Evolutionary conservation across 768 basidiomycete genomes (phyloP), one percentile per base, ranked within the genome.

Genomic region (Podaxis pistillaris): DNA sequence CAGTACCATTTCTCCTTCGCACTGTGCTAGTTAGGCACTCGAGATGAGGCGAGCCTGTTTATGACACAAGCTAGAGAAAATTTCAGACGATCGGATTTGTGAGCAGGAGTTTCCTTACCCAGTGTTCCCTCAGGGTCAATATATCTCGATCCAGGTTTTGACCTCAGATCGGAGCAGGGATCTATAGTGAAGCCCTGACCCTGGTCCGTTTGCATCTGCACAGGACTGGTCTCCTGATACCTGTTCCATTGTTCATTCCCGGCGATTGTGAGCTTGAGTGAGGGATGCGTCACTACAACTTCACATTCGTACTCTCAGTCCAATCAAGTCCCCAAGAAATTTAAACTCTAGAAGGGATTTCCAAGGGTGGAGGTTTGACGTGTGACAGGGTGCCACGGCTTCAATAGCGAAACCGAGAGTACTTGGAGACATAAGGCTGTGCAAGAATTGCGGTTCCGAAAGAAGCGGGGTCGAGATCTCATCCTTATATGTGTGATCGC

Each of bases 371-470:
- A 19, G 13, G 37, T 24, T 49, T 46, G 54, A 49, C 53, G 22
- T 62, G 60, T 62, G 54, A 56, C 53, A 62, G 19, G 54, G 51
- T 52, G 49, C 47, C 36, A 59, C 49, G 47, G 53, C 53, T n/a
- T 24, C 58, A 50, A 38, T 59, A 59, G 26, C 46, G 36, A 59
- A 57, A 59, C 47, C 58, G 58, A 59, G 58, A 37, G 41, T 37
- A 46, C 46, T 56, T 62, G n/a, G 54, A 56, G 60, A 50, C 54
- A 37, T 38, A 56, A 49, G 60, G 60, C 54, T 62, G 60, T 56
- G 60, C 44, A 56, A 17, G 40, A 49, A 49, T 47, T 60, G 66
- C 69, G 70, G 69, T 66, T 70, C 70, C 71, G 70, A 73, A 69
- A 68, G 65, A 62, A 68, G 65, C 71, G 71, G 71, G 64, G 19